Percentiles rank a stretch among this genome's conserved stretches.
Conservation (phyloP, 1,139 yeast species). For the Geotrichum bryndzae region DNA sequence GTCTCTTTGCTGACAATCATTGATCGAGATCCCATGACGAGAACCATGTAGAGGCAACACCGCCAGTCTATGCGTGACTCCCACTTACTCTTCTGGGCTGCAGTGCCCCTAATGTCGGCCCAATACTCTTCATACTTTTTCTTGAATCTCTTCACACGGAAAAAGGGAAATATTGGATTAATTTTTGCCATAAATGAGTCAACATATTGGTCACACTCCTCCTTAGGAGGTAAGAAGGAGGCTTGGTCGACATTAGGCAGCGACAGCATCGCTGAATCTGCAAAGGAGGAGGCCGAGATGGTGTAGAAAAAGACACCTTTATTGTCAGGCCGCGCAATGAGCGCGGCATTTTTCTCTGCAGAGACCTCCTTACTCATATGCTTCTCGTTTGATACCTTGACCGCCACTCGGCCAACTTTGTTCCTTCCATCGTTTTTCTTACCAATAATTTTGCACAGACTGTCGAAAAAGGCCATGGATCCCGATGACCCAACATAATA, state of each 20-base stretch:
- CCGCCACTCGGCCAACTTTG: not conserved
- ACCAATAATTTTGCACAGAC: slow-evolving; percentile 18
- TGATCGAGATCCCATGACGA: slow-evolving; percentile 17
- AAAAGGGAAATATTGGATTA: slow-evolving; percentile 15
- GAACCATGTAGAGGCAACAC: slow-evolving; percentile 18
- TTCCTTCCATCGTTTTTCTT: slow-evolving; percentile 10
- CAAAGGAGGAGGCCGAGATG: slow-evolving; percentile 13
- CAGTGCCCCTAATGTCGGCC: slow-evolving; percentile 12
- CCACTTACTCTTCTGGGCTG: slow-evolving; percentile 9
- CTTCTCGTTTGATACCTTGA: not conserved
- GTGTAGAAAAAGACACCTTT: slow-evolving; percentile 17
- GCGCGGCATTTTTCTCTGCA: not conserved
- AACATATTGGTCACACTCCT: slow-evolving; percentile 14
- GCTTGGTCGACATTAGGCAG: slow-evolving; percentile 14
- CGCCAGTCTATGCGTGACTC: slow-evolving; percentile 15
- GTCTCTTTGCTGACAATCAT: slow-evolving; percentile 15
- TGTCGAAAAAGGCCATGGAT: slow-evolving; percentile 19
- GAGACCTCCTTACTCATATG: not conserved
- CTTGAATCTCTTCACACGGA: slow-evolving; percentile 10
- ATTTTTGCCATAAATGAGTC: slow-evolving; percentile 14
- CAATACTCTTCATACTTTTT: slow-evolving; percentile 16
- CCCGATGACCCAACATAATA: slow-evolving; percentile 18
- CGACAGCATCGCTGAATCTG: slow-evolving; percentile 10
- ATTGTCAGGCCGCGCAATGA: slow-evolving; percentile 1
- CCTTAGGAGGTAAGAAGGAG: slow-evolving; percentile 13